Base-by-base conservation (phyloP, 305 asterid genomes). In the Solanum hybrid region DNA sequence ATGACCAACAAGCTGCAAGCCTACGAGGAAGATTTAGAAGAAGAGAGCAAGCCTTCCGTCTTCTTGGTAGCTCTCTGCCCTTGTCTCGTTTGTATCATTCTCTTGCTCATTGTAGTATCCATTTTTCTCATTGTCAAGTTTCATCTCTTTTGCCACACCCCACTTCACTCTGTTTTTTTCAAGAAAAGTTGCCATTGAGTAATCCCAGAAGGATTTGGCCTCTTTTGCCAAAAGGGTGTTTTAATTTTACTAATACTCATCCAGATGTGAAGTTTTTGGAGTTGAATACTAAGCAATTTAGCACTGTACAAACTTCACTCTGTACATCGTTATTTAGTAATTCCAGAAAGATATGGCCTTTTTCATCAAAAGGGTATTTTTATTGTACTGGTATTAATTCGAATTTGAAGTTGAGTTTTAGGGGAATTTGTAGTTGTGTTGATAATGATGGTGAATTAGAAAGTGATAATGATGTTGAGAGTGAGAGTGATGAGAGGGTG, bases 41-140 rank as follows among this genome's bases (percentile, higher is more conserved):
- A 91, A 90, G 94, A 91, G 88, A 94, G 94, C 93, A 93, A 93
- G 89, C 75, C 83, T 88, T 34, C 92, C 10, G 89, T 89, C 86
- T 89, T 96, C 7, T 90, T 92, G 95, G 97, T 96, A 94, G 96
- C 95, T 92, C 96, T 97, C 10, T 95, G 98, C 90, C 98, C 96
- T 11, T 96, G 95, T 90, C 90, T 96, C 82, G 93, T 93, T 91
- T 95, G 97, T 92, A 91, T 93, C 82, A 89, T 94, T 89, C 94
- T 96, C 24, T 73, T 95, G 87, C 78, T 94, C 88, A 61, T 92
- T 83, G 93, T 94, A 45, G 91, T 94, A 31, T 91, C 95, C 39
- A 89, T 94, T 79, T 90, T 95, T 2, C 94, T 96, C 78, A 70
- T 91, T 79, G 45, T 95, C 95, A 94, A 96, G 89, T 96, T 96